Evolutionary conservation across 371 early-diverging fungal genomes (phyloP).

Genomic region (Mortierella sp.): DNA sequence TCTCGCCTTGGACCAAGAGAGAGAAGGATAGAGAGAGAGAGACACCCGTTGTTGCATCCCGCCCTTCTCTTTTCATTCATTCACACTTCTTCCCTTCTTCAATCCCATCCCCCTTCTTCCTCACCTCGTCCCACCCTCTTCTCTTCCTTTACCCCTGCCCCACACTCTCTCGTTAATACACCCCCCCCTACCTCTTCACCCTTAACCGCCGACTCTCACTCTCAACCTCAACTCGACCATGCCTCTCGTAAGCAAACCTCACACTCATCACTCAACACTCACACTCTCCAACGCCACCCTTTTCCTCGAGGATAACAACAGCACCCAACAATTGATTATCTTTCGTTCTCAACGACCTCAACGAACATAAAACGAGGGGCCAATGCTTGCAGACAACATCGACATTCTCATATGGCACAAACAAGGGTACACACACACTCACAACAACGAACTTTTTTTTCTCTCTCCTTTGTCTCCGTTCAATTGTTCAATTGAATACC

Average conservation of each 20-base stretch:
- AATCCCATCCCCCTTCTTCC: not conserved
- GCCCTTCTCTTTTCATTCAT: not conserved
- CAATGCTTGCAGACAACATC: not conserved
- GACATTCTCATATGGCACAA: not conserved
- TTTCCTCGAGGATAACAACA: not conserved
- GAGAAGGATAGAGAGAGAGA: not conserved
- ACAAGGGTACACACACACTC: not conserved
- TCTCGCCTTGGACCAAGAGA: too few relatives aligned
- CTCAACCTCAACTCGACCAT: conserved; percentile 18
- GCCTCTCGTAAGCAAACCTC: conserved; percentile 45
- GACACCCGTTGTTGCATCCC: not conserved
- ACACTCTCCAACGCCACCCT: not conserved
- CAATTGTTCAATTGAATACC: not conserved
- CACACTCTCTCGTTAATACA: not conserved
- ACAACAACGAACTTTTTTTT: not conserved
- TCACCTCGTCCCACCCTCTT: not conserved
- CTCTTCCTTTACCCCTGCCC: conserved; percentile 2
- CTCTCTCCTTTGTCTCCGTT: conserved; percentile 1
- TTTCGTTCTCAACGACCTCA: not conserved
- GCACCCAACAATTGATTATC: not conserved
- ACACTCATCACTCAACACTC: conserved; percentile 8
- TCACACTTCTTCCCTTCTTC: conserved; percentile 1
- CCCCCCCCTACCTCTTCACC: not conserved
- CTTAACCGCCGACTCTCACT: not conserved
- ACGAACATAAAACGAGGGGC: not conserved